phyloP scores from a whole-genome alignment of 371 early-diverging fungal genomes.

The Mortierella sp. region DNA sequence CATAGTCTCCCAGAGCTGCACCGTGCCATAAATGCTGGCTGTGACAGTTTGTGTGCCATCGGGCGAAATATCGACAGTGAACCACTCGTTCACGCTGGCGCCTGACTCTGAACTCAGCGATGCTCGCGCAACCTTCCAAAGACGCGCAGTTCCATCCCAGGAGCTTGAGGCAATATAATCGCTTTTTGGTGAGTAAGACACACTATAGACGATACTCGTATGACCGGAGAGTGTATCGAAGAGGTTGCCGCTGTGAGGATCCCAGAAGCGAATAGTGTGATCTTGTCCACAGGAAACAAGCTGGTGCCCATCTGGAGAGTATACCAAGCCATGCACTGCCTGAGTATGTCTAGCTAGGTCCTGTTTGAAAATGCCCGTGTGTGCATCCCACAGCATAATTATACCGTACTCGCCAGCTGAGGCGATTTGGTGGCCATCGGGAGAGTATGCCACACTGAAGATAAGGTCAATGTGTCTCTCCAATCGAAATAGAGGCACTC shows the following conservation, averaged over 20 bases:
- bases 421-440: no score
- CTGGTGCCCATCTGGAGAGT: background rate
- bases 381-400: no score
- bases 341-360: no score
- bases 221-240: background rate
- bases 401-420: no score
- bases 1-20: slow-evolving; percentile 9
- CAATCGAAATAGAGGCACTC: background rate
- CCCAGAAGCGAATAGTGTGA: no score
- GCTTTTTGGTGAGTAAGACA: background rate
- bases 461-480: background rate
- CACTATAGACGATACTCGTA: background rate
- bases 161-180: background rate
- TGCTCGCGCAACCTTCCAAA: background rate
- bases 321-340: no score
- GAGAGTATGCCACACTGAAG: background rate
- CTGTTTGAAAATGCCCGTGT: no score
- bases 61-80: background rate
- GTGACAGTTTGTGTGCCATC: background rate
- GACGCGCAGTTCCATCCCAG: background rate
- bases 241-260: no score
- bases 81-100: background rate
- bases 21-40: background rate
- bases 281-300: background rate
- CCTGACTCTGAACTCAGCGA: background rate